Conservation (phyloP, 495 filamentous ascomycete genomes). For the Friedmanniomyces endolithicus region DNA sequence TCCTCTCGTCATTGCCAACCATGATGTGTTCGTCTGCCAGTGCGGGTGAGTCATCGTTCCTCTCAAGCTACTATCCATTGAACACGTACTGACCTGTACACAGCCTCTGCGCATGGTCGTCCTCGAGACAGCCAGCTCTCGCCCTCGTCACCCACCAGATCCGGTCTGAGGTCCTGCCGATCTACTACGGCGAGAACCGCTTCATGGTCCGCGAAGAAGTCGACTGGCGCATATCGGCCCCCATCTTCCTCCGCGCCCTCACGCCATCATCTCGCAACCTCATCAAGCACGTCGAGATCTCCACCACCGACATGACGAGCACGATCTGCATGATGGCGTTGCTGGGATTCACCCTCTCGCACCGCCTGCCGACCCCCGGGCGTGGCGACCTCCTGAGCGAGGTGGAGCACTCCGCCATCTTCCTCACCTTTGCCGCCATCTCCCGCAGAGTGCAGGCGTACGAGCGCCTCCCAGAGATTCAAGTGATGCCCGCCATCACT, state of each 20-base stretch:
- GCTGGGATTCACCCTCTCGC: background rate
- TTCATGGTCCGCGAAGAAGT: background rate
- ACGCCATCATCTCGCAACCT: background rate
- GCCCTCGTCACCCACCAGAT: background rate
- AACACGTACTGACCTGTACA: background rate
- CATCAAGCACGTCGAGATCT: conserved; percentile 1
- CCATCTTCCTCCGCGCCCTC: background rate
- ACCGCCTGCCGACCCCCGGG: background rate
- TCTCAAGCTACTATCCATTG: background rate
- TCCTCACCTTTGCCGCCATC: background rate
- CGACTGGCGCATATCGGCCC: background rate
- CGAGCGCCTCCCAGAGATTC: background rate
- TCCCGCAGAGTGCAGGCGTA: background rate
- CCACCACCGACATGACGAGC: background rate
- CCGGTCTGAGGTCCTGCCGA: background rate
- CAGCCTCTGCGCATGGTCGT: background rate
- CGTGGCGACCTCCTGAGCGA: background rate
- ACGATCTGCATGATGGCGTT: conserved; percentile 2
- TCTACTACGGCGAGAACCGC: conserved; percentile 3
- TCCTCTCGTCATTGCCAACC: background rate
- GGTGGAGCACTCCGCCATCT: background rate
- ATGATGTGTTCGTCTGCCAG: background rate
- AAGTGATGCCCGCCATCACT: background rate
- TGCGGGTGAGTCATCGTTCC: background rate
- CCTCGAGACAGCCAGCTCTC: background rate